Conservation (phyloP, 371 early-diverging fungal species). For the Dinochytrium kinnereticum region DNA sequence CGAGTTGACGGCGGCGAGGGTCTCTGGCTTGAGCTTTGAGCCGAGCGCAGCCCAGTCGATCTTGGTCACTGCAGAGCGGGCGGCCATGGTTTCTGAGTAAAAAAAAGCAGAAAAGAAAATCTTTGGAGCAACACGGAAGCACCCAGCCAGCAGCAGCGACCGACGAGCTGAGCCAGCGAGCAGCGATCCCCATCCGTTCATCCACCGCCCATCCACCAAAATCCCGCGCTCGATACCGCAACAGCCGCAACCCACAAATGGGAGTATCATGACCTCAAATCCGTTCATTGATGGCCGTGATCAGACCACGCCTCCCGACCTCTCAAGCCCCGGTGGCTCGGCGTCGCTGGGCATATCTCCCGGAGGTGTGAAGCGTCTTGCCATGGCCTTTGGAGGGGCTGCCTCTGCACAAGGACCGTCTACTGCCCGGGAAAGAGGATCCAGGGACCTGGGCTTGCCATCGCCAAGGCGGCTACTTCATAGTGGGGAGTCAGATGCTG, state of each 20-base stretch:
- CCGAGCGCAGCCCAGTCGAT: conserved; percentile 90
- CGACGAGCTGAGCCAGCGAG: too few species aligned
- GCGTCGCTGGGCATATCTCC: not conserved
- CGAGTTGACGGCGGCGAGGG: conserved; percentile 79
- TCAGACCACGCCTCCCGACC: not conserved
- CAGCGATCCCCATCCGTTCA: too few species aligned
- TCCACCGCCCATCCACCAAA: too few species aligned
- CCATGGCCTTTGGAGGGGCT: conserved; percentile 13
- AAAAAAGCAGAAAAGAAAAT: too few species aligned
- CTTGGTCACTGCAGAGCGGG: conserved; percentile 23
- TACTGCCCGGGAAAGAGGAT: too few species aligned
- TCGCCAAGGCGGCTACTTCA: too few species aligned
- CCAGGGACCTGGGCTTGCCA: too few species aligned
- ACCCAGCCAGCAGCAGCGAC: too few species aligned
- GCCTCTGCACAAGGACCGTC: not conserved
- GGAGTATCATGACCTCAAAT: conserved; percentile 1
- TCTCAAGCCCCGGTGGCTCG: not conserved
- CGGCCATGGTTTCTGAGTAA: too few species aligned
- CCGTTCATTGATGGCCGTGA: not conserved
- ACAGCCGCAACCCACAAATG: too few species aligned
- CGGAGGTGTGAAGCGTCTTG: conserved; percentile 5
- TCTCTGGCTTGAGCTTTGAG: conserved; percentile 86
- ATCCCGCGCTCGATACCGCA: too few species aligned
- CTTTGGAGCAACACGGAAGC: too few species aligned
- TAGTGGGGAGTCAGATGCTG: not conserved